Evolutionary conservation across 805 yeast genomes (phyloP).

Genomic region (Sugiyamaella marilandica): DNA sequence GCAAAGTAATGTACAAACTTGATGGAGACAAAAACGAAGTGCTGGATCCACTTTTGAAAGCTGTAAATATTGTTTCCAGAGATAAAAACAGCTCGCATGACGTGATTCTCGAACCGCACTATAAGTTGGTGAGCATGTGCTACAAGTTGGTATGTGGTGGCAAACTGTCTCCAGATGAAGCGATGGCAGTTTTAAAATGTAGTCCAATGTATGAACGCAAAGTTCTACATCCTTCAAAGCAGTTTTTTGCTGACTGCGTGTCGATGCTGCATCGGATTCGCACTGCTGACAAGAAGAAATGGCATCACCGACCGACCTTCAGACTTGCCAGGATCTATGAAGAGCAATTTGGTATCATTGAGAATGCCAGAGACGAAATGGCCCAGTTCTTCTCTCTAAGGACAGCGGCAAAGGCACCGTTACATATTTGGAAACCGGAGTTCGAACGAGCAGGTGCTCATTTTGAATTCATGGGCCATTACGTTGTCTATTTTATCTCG

Average conservation of each 20-base stretch:
- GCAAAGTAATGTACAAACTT: slow-evolving; percentile 56
- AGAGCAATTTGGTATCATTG: slow-evolving; percentile 49
- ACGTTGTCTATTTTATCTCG: slow-evolving; percentile 58
- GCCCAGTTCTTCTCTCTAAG: slow-evolving; percentile 58
- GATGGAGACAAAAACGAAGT: slow-evolving; percentile 33
- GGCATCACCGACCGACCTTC: slow-evolving; percentile 87
- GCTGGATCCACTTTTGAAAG: slow-evolving; percentile 38
- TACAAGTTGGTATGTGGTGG: slow-evolving; percentile 50
- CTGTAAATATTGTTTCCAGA: slow-evolving; percentile 22
- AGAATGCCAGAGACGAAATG: slow-evolving; percentile 61
- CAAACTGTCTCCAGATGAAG: slow-evolving; percentile 36
- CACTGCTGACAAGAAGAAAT: slow-evolving; percentile 67
- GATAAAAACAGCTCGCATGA: slow-evolving; percentile 37
- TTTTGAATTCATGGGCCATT: slow-evolving; percentile 68
- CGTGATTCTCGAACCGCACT: slow-evolving; percentile 72
- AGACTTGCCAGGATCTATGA: slow-evolving; percentile 59
- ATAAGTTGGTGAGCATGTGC: slow-evolving; percentile 51
- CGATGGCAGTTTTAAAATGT: slow-evolving; percentile 38
- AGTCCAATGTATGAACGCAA: slow-evolving; percentile 24
- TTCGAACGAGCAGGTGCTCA: slow-evolving; percentile 90
- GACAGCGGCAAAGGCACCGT: slow-evolving; percentile 60
- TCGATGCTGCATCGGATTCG: slow-evolving; percentile 45
- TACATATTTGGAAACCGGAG: slow-evolving; percentile 92
- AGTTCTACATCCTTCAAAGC: slow-evolving; percentile 7
- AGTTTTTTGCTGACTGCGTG: slow-evolving; percentile 41